phyloP scores from a whole-genome alignment of 163 green algal genomes.

The Chlamydomonas reinhardtii region DNA sequence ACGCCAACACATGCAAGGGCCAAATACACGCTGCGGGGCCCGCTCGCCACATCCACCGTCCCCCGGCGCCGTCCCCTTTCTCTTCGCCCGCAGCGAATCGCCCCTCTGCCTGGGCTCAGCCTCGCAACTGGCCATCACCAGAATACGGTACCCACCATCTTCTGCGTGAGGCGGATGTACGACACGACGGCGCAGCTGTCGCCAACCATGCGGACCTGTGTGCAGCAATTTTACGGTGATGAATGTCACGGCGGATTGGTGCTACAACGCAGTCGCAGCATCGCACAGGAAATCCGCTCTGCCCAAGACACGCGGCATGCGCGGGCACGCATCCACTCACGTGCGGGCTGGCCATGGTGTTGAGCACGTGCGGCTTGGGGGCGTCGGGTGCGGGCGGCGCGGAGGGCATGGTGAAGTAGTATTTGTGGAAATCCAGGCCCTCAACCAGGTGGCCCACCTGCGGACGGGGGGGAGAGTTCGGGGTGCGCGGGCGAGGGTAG shows the following conservation, averaged over 20 bases:
- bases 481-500: too few relatives aligned
- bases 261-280: not conserved
- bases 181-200: slow-evolving; percentile 48
- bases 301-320: too few relatives aligned
- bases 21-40: too few relatives aligned
- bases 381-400: not conserved
- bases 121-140: too few relatives aligned
- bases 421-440: slow-evolving; percentile 58
- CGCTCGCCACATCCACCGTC: too few relatives aligned
- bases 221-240: not conserved
- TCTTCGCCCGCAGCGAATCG: too few relatives aligned
- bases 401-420: slow-evolving; percentile 53
- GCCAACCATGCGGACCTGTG: slow-evolving; percentile 51
- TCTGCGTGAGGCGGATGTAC: slow-evolving; percentile 53
- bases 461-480: too few relatives aligned
- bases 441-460: slow-evolving; percentile 46
- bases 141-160: slow-evolving; percentile 34
- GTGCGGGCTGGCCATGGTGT: slow-evolving; percentile 53
- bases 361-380: slow-evolving; percentile 48
- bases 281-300: too few relatives aligned
- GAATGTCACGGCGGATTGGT: too few relatives aligned
- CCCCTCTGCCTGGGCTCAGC: too few relatives aligned
- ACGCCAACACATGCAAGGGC: too few relatives aligned
- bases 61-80: too few relatives aligned
- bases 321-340: slow-evolving; percentile 5